Percentiles rank a stretch among this genome's conserved stretches.
These are phyloP conservation scores for Raphanus sativus DNA, from an alignment of 345 rosid species.

Conservation along the genomic window DNA sequence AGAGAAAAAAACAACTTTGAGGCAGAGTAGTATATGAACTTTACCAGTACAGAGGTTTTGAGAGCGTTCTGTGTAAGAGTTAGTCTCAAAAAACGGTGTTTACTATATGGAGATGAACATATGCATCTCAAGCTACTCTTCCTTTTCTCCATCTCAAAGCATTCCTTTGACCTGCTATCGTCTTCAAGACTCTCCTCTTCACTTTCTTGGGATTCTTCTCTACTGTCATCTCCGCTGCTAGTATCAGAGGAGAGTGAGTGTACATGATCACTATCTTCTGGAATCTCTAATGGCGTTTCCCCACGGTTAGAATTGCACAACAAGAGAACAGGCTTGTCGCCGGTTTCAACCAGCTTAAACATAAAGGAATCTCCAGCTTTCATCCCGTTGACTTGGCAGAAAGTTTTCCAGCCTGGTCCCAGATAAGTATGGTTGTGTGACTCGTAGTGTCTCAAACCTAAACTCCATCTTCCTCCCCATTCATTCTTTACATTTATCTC, in stretches of 20 bases:
- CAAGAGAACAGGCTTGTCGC: conserved; percentile 7
- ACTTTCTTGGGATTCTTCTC: not conserved
- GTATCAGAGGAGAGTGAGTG: not conserved
- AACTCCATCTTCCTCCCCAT: conserved; percentile 11
- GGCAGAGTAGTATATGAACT: not conserved
- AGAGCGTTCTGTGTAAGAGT: conserved; percentile 3
- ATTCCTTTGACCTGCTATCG: no score
- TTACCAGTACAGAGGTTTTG: not conserved
- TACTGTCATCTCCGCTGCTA: conserved; percentile 13
- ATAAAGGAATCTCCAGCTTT: conserved; percentile 12
- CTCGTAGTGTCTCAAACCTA: not conserved
- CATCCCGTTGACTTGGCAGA: conserved; percentile 21
- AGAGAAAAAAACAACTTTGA: not conserved
- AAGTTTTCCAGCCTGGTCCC: conserved; percentile 25
- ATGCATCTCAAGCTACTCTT: not conserved
- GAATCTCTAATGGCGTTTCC: not conserved
- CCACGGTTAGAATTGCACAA: not conserved
- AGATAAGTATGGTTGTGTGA: not conserved
- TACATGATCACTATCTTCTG: not conserved
- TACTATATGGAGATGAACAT: conserved; percentile 28
- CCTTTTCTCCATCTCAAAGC: not conserved
- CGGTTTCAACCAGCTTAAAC: not conserved
- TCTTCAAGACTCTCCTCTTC: conserved; percentile 7
- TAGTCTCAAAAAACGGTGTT: conserved; percentile 13
- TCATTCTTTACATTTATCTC: conserved; percentile 25